Conservation (phyloP, 2,329 filamentous ascomycete genomes). For the Botryotinia globosa region DNA sequence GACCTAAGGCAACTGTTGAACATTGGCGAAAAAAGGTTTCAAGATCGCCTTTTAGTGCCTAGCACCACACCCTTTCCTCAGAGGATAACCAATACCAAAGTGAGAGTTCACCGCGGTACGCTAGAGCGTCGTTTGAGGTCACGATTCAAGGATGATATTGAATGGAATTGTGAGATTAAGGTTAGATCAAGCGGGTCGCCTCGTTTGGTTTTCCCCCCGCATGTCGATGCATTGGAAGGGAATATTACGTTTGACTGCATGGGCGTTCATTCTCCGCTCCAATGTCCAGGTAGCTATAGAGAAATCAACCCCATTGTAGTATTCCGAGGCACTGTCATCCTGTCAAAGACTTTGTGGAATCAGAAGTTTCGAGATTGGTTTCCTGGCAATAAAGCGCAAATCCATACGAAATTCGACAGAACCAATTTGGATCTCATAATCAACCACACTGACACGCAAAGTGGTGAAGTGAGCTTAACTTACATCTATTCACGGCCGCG, state of each 20-base stretch:
- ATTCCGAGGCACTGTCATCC: neutral
- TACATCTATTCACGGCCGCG: neutral
- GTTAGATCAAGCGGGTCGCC: neutral
- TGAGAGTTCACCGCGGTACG: neutral
- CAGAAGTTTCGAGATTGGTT: neutral
- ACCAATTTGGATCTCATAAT: neutral
- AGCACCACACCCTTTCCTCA: neutral
- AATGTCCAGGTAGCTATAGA: neutral
- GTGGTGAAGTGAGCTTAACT: neutral
- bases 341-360: neutral
- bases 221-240: neutral
- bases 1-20: neutral
- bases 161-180: constrained; percentile 6
- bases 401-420: neutral
- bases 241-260: constrained; percentile 7
- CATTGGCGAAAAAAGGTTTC: neutral
- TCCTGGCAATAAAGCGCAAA: neutral
- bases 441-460: neutral
- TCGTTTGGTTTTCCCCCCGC: neutral
- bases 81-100: neutral
- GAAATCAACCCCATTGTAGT: neutral
- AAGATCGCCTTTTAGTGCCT: neutral
- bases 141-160: neutral
- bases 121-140: neutral
- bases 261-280: constrained; percentile 6